Percentiles rank a stretch among this genome's conserved stretches.
Conservation (phyloP, 768 basidiomycete species). For the Kwoniella shandongensis region DNA sequence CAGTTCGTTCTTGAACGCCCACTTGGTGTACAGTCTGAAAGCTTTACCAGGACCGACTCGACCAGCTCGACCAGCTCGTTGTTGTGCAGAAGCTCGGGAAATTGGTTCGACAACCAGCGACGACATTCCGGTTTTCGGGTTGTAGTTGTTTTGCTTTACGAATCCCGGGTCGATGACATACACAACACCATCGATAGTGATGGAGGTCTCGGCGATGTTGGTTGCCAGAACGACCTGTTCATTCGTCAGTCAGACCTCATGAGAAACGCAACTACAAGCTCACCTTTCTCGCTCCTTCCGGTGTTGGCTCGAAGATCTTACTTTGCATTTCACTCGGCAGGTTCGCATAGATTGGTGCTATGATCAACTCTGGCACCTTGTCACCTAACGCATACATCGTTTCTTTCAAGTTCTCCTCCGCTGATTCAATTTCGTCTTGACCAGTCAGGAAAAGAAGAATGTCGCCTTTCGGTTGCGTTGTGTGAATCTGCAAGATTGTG, state of each 20-base stretch:
- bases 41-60: constrained; percentile 97
- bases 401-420: constrained; percentile 92
- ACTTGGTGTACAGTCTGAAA: constrained; percentile 98
- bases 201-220: constrained; percentile 99
- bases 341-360: constrained; percentile 98
- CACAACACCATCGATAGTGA: constrained; percentile 98
- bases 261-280: not conserved
- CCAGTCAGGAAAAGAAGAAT: constrained; percentile 97
- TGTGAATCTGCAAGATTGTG: constrained; percentile 98
- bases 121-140: constrained; percentile 97
- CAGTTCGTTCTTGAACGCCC: constrained; percentile 93
- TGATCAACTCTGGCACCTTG: constrained; percentile 88
- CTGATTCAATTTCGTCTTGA: constrained; percentile 98
- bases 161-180: constrained; percentile 99
- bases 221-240: constrained; percentile 83
- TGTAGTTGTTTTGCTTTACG: constrained; percentile 98
- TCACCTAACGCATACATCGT: constrained; percentile 92
- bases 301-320: constrained; percentile 98
- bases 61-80: constrained; percentile 93
- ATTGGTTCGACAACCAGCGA: constrained; percentile 94
- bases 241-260: constrained; percentile 1
- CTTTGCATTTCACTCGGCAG: constrained; percentile 99
- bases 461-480: constrained; percentile 95
- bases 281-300: constrained; percentile 85
- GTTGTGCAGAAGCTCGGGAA: constrained; percentile 94